These are phyloP conservation scores for Epichloe elymi DNA, from an alignment of 2,329 filamentous ascomycete genomes.

Conservation along the genomic window DNA sequence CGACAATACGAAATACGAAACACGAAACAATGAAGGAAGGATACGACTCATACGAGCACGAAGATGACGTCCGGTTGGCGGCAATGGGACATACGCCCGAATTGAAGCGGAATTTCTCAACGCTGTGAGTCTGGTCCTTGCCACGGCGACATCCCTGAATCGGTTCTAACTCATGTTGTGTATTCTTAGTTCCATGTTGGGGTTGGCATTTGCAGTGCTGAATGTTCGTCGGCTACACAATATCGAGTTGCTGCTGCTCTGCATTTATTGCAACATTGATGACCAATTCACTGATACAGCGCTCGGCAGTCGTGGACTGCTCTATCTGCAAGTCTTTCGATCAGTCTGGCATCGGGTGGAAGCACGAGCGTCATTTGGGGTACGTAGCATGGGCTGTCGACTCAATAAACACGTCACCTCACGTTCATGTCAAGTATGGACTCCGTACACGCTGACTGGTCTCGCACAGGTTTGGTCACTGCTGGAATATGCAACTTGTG, in stretches of 20 bases:
- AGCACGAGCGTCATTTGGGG: slow-evolving; percentile 61
- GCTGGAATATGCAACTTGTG: slow-evolving; percentile 22
- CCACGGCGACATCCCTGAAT: neutral
- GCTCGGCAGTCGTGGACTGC: slow-evolving; percentile 27
- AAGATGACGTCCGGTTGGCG: slow-evolving; percentile 14
- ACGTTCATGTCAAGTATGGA: too few relatives aligned
- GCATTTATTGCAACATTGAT: too few relatives aligned
- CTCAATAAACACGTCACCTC: too few relatives aligned
- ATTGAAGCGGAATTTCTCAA: slow-evolving; percentile 14
- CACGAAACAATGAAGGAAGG: slow-evolving; percentile 7
- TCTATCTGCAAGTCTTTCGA: slow-evolving; percentile 29
- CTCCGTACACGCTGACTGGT: too few relatives aligned
- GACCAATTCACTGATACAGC: too few relatives aligned
- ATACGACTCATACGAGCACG: neutral
- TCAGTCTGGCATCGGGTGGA: slow-evolving; percentile 52
- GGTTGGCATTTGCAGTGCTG: slow-evolving; percentile 31
- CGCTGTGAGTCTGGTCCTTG: slow-evolving; percentile 7
- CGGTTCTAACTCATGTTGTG: neutral
- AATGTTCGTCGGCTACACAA: slow-evolving; percentile 16
- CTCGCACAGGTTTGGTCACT: slow-evolving; percentile 14
- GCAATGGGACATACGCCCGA: slow-evolving; percentile 14
- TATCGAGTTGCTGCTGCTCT: neutral
- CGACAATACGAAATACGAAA: too few relatives aligned
- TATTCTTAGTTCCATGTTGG: slow-evolving; percentile 22
- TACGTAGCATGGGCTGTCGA: slow-evolving; percentile 3